phyloP scores from a whole-genome alignment of 2,329 filamentous ascomycete species.

The Aspergillus tubingensis region DNA sequence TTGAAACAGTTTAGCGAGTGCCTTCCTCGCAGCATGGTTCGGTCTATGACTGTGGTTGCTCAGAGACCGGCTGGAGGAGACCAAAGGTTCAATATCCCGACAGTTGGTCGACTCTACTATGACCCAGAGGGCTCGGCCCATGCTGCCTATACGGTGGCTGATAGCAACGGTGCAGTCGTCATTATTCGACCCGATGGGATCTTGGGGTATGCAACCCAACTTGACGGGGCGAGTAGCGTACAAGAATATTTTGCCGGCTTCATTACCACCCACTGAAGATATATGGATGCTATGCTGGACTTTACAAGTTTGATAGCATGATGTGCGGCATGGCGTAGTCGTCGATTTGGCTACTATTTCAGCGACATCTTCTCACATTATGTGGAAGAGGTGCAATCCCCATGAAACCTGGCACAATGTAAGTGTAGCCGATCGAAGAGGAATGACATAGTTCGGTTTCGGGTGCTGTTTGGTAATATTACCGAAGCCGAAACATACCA shows the following conservation, averaged over 20 bases:
- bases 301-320: too few species aligned
- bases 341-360: too few species aligned
- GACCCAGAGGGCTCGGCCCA: conserved; percentile 12
- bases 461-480: background rate
- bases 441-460: background rate
- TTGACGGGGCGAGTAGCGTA: background rate
- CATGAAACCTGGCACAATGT: too few species aligned
- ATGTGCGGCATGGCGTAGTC: too few species aligned
- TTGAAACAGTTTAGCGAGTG: background rate
- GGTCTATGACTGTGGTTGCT: conserved; percentile 6
- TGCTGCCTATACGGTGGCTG: conserved; percentile 7
- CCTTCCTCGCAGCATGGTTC: background rate
- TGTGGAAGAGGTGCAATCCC: too few species aligned
- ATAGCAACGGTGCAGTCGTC: background rate
- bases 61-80: conserved; percentile 2
- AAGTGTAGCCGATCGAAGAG: too few species aligned
- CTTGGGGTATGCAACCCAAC: background rate
- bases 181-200: conserved; percentile 12
- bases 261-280: background rate
- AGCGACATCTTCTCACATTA: too few species aligned
- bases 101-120: conserved; percentile 7
- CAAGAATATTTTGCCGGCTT: background rate
- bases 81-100: conserved; percentile 1
- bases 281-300: too few species aligned
- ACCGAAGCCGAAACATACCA: background rate